Percentiles rank a stretch among this genome's conserved stretches.
Evolutionary conservation across 768 basidiomycete species (phyloP).

Genomic region (Boletus vermiculosoides): DNA sequence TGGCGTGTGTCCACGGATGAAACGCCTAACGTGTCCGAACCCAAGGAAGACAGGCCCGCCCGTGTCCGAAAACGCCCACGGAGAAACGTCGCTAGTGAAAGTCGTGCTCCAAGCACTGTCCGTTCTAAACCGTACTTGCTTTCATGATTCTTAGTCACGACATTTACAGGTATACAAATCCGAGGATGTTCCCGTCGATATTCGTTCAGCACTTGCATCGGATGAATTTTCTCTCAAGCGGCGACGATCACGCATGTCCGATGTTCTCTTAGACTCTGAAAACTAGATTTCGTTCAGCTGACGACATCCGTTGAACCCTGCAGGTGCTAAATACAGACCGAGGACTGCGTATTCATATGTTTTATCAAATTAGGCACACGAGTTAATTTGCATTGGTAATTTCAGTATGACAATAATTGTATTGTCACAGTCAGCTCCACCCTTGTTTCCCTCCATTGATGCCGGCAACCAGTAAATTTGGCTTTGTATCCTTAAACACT

Average conservation of each 20-base stretch:
- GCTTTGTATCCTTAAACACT: constrained; percentile 10
- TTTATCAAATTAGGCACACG: constrained; percentile 23
- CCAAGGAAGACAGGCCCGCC: constrained; percentile 22
- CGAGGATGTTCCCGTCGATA: constrained; percentile 29
- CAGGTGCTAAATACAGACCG: constrained; percentile 12
- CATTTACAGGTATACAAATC: constrained; percentile 25
- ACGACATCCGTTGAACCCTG: constrained; percentile 7
- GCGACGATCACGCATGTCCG: constrained; percentile 43
- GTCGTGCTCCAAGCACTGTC: constrained; percentile 22
- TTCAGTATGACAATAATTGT: constrained; percentile 1
- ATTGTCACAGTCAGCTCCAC: constrained; percentile 3
- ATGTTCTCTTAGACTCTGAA: constrained; percentile 31
- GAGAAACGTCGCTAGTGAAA: constrained; percentile 20
- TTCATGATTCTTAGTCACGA: constrained; percentile 8
- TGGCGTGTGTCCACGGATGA: constrained; percentile 23
- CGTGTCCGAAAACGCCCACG: constrained; percentile 32
- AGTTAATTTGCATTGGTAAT: constrained; percentile 24
- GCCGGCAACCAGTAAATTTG: constrained; percentile 12
- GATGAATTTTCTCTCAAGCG: constrained; percentile 40
- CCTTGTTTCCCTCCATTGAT: constrained; percentile 1
- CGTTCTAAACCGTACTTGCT: constrained; percentile 8
- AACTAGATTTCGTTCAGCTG: constrained; percentile 16
- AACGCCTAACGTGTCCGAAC: background rate
- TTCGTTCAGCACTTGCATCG: constrained; percentile 31
- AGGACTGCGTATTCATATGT: constrained; percentile 20